These are phyloP conservation scores for Cytospora chrysosperma DNA, from an alignment of 2,329 filamentous ascomycete species.

Conservation along the genomic window DNA sequence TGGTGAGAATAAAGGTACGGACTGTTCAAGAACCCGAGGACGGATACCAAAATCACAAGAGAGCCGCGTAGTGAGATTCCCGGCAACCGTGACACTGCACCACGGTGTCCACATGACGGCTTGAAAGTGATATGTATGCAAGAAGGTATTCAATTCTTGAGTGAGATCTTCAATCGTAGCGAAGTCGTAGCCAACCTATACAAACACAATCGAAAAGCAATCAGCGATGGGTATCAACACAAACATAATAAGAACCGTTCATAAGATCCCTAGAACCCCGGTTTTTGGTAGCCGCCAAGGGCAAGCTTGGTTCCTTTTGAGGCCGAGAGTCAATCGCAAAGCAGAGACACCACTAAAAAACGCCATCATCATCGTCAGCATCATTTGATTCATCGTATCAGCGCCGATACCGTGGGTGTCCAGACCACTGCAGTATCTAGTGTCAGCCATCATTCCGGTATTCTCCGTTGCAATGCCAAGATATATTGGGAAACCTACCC, in stretches of 20 bases:
- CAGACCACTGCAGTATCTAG: neutral
- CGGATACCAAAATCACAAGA: constrained; percentile 52
- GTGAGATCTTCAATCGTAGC: neutral
- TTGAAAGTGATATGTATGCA: constrained; percentile 53
- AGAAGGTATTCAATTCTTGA: constrained; percentile 53
- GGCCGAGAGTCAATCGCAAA: neutral
- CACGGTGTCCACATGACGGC: constrained; percentile 39
- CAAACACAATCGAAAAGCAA: neutral
- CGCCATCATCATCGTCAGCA: neutral
- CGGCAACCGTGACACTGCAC: constrained; percentile 38
- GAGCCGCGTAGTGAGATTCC: constrained; percentile 52
- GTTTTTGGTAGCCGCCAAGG: neutral
- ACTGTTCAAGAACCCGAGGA: constrained; percentile 43
- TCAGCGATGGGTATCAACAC: neutral
- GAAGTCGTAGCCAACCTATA: neutral
- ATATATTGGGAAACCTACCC: neutral
- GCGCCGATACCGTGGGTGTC: neutral
- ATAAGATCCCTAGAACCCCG: neutral
- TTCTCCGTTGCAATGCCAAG: neutral
- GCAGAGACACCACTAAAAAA: neutral
- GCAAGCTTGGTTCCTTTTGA: neutral
- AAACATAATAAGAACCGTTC: neutral
- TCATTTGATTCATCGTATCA: neutral
- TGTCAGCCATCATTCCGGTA: neutral
- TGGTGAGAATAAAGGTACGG: too few species aligned